These are phyloP conservation scores for Stephanodiscus minutulus DNA, from an alignment of 108 stramenopile species.

Conservation along the genomic window DNA sequence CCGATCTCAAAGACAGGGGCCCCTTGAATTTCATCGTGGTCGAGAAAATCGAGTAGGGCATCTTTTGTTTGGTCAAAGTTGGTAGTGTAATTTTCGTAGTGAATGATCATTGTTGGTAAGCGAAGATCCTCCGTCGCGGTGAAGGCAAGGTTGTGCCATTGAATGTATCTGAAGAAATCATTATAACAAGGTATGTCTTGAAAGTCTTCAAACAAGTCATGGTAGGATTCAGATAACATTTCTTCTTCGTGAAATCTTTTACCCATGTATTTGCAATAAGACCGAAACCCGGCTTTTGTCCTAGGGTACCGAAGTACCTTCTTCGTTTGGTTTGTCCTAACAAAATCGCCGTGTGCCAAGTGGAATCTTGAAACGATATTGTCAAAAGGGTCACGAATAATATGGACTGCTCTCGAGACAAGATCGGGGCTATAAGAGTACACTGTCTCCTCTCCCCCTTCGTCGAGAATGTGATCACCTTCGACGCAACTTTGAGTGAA, in stretches of 20 bases:
- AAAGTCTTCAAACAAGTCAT: slow-evolving; percentile 33
- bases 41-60: slow-evolving; percentile 64
- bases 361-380: slow-evolving; percentile 67
- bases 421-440: slow-evolving; percentile 30
- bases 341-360: slow-evolving; percentile 39
- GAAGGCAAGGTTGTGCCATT: slow-evolving; percentile 86
- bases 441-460: slow-evolving; percentile 3
- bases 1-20: slow-evolving; percentile 44
- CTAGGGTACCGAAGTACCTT: slow-evolving; percentile 27
- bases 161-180: slow-evolving; percentile 75
- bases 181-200: slow-evolving; percentile 53
- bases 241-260: slow-evolving; percentile 16
- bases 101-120: slow-evolving; percentile 63
- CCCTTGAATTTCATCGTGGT: slow-evolving; percentile 23
- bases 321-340: slow-evolving; percentile 25
- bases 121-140: slow-evolving; percentile 44
- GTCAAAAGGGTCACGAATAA: slow-evolving; percentile 66
- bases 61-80: slow-evolving; percentile 54
- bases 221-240: slow-evolving; percentile 21
- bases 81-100: slow-evolving; percentile 77
- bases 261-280: slow-evolving; percentile 38
- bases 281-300: slow-evolving; percentile 48
- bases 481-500: slow-evolving; percentile 45
- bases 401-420: slow-evolving; percentile 54
- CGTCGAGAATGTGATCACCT: slow-evolving; percentile 26